phyloP scores from a whole-genome alignment of 2,329 filamentous ascomycete genomes.

The Phialocephala sp. region DNA sequence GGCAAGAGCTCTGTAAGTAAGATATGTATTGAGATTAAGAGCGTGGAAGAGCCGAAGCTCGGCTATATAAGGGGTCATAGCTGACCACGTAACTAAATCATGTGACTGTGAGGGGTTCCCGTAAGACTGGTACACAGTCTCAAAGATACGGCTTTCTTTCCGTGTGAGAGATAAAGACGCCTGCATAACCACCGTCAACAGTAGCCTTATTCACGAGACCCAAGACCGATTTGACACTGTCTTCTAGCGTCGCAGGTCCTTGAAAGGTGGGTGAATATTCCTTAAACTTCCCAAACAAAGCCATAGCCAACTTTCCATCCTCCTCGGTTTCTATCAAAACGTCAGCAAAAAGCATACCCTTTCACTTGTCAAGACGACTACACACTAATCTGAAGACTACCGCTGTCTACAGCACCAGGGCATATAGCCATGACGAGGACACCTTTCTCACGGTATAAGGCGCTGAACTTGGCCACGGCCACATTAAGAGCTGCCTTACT shows the following conservation, averaged over 20 bases:
- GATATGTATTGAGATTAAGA: too few species aligned
- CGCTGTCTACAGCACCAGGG: conserved; percentile 56
- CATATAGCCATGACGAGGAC: conserved; percentile 58
- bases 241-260: conserved; percentile 35
- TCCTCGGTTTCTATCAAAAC: conserved; percentile 27
- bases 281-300: conserved; percentile 32
- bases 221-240: conserved; percentile 31
- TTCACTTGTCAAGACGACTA: conserved; percentile 26
- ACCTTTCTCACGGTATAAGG: conserved; percentile 54
- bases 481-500: conserved; percentile 60
- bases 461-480: conserved; percentile 58
- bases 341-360: conserved; percentile 22
- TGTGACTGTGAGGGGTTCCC: too few species aligned
- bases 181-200: conserved; percentile 31
- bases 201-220: conserved; percentile 38
- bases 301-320: conserved; percentile 34
- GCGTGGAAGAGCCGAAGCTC: too few species aligned
- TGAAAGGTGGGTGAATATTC: conserved; percentile 38
- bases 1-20: too few species aligned
- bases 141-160: conserved; percentile 15
- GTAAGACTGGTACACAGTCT: neutral
- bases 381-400: conserved; percentile 37
- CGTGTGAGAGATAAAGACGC: conserved; percentile 31
- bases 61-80: too few species aligned
- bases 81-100: too few species aligned